Evolutionary conservation across 2,329 filamentous ascomycete species (phyloP), one percentile per base, ranked within the genome.

Genomic region (Aspergillus hiratsukae): DNA sequence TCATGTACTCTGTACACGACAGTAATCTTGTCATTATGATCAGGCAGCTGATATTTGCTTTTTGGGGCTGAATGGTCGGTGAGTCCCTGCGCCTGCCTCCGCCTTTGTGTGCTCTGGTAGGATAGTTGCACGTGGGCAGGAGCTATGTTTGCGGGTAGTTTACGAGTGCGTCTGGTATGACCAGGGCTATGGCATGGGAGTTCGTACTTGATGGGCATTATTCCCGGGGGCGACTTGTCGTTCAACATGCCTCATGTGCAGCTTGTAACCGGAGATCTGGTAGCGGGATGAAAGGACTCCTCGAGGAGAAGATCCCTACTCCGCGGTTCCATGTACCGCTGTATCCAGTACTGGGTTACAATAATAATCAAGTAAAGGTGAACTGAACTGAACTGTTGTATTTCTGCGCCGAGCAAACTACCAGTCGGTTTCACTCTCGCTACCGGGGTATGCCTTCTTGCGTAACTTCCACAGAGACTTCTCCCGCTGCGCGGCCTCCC

Each of bases 391-490:
- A 23, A 23, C 31, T 37, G 31, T 37, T 37, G 31, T 37, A 37
- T 37, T 37, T 37, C 31, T 17, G 31, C 31, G 19, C 2, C n/a
- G 31, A 21, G 25, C 2, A 35, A 51, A 31, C 54, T 66, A 72
- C 58, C 64, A 73, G 41, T 72, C 72, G 6, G 61, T 62, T 53
- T 75, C 74, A 53, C 72, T 74, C 35, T 72, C 74, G 60, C 68
- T 74, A 3, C 67, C 68, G 8, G 68, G 64, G 57, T 73, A 71
- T 10, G 70, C 72, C 64, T 68, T 71, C 61, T 76, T 76, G 43
- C 71, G 64, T 45, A 76, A 52, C 54, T 73, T 76, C 74, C 73
- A 76, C 28, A 75, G 54, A 11, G 63, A 70, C 59, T 63, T 64
- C 54, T 69, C 66, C 56, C 69, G 60, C 54, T 61, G 62, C 28